A percentile compares a stretch with the other conserved stretches of the same genome.
Conservation (phyloP, 768 basidiomycete genomes). For the Mrakia frigida region DNA sequence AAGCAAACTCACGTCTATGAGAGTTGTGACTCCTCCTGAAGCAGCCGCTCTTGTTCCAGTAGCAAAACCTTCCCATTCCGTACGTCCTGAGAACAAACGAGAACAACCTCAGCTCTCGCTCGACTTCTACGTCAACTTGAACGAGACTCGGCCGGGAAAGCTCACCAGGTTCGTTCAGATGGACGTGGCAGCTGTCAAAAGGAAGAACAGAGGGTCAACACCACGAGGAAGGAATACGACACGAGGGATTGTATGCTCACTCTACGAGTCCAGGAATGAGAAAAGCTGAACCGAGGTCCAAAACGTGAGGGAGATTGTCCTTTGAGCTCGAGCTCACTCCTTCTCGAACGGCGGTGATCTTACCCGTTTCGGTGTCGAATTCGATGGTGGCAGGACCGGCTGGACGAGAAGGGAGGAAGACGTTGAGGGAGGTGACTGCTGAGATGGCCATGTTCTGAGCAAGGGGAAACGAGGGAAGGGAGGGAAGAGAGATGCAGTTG, state of each 20-base stretch:
- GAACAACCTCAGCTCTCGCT: not conserved
- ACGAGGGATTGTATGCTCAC: slow-evolving; percentile 47
- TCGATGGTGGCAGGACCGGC: slow-evolving; percentile 64
- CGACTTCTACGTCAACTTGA: not conserved
- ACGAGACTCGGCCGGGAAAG: not conserved
- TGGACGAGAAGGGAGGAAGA: slow-evolving; percentile 30
- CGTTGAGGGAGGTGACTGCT: slow-evolving; percentile 20
- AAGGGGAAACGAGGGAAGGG: not conserved
- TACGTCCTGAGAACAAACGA: slow-evolving; percentile 56
- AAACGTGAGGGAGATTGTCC: slow-evolving; percentile 39
- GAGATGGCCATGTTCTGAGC: not conserved
- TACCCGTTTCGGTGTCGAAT: slow-evolving; percentile 56
- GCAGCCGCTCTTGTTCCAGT: slow-evolving; percentile 87
- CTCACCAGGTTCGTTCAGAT: slow-evolving; percentile 67
- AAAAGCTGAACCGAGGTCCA: slow-evolving; percentile 46
- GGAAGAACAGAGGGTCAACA: not conserved
- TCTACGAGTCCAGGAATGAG: slow-evolving; percentile 77
- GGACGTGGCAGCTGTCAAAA: slow-evolving; percentile 56
- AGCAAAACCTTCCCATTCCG: slow-evolving; percentile 89
- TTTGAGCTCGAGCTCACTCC: slow-evolving; percentile 42
- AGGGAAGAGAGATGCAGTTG: not conserved
- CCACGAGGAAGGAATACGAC: not conserved
- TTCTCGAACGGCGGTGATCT: slow-evolving; percentile 54
- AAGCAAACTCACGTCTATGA: slow-evolving; percentile 80
- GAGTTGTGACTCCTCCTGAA: slow-evolving; percentile 88